Evolutionary conservation across 2,329 filamentous ascomycete genomes (phyloP).

Genomic region (Metarhizium guizhouense): DNA sequence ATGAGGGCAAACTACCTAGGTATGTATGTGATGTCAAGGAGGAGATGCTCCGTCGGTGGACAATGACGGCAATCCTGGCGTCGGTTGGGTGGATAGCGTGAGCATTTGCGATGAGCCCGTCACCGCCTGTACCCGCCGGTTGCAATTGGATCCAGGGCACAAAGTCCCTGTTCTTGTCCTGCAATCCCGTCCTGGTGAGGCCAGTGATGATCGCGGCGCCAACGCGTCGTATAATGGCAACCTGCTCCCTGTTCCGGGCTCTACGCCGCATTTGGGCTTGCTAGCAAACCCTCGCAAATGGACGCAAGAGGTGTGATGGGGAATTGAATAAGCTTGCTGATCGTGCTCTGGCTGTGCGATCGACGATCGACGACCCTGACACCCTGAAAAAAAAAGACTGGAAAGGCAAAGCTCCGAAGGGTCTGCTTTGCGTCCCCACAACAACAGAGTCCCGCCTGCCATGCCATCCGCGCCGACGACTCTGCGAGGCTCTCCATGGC

Average conservation of each 20-base stretch:
- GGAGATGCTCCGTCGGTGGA: too few species aligned
- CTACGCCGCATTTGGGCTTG: background rate
- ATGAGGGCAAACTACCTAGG: too few species aligned
- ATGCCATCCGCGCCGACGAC: background rate
- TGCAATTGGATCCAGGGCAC: background rate
- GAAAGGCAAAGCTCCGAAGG: background rate
- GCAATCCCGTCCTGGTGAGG: background rate
- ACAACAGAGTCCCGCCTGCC: background rate
- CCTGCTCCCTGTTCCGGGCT: background rate
- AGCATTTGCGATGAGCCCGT: background rate
- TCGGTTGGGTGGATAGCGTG: too few species aligned
- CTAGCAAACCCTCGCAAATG: background rate
- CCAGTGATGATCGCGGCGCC: background rate
- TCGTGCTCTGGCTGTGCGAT: constrained; percentile 5
- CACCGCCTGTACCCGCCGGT: background rate
- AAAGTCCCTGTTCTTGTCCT: background rate
- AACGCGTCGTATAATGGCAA: background rate
- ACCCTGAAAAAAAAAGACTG: background rate
- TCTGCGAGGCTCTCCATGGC: background rate
- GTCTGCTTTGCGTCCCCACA: background rate
- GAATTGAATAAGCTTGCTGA: constrained; percentile 2
- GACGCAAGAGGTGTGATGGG: background rate
- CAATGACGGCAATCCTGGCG: too few species aligned
- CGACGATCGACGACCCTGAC: constrained; percentile 1
- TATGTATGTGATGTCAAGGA: too few species aligned